These are phyloP conservation scores for Scleroderma bovista DNA, from an alignment of 768 basidiomycete genomes.

Conservation along the genomic window DNA sequence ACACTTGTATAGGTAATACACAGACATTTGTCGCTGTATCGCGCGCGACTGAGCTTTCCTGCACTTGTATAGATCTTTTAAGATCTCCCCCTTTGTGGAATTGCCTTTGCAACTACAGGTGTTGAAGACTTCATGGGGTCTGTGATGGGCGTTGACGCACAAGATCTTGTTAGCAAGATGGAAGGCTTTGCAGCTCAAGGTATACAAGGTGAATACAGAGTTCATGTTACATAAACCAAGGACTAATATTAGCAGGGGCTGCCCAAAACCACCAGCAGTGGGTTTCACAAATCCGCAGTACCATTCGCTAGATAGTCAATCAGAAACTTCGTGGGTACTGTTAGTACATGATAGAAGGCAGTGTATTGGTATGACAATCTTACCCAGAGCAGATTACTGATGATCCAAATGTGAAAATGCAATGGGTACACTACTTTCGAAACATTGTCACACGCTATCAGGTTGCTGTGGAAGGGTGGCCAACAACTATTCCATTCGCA, in stretches of 20 bases:
- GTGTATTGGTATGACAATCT: neutral
- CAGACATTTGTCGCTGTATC: no score
- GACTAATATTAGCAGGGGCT: no score
- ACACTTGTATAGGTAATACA: no score
- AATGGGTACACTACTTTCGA: neutral
- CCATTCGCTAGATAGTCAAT: neutral
- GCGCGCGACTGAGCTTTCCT: no score
- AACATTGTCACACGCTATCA: neutral
- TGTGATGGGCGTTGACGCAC: neutral
- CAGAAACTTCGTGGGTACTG: neutral
- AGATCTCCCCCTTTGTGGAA: neutral
- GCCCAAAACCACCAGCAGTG: neutral
- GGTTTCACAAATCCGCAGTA: neutral
- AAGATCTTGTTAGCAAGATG: neutral
- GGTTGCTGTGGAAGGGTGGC: neutral
- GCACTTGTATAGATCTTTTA: no score
- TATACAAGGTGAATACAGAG: conserved; percentile 1
- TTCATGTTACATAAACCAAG: no score
- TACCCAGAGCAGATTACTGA: neutral
- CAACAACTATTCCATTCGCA: neutral
- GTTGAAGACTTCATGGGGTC: neutral
- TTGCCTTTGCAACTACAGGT: neutral
- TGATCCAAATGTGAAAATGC: neutral
- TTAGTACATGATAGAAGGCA: neutral
- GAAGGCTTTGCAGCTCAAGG: neutral